A percentile compares a stretch with the other conserved stretches of the same genome.
phyloP scores from a whole-genome alignment of 352 stramenopile genomes.

The Blastocystis sp. region DNA sequence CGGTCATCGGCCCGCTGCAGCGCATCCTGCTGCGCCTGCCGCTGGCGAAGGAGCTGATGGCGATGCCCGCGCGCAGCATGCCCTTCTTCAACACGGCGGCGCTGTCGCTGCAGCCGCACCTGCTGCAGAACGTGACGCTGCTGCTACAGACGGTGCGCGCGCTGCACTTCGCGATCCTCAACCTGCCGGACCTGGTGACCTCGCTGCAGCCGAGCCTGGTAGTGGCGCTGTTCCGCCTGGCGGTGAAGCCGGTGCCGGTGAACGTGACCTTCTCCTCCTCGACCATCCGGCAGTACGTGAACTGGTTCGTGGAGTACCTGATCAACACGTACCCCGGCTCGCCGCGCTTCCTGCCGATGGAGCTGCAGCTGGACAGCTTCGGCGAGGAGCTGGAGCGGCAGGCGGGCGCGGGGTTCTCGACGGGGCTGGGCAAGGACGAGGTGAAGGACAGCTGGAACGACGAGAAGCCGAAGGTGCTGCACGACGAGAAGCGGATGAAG shows the following conservation, averaged over 20 bases:
- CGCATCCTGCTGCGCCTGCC: neutral
- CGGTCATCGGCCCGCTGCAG: neutral
- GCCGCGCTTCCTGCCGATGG: constrained; percentile 60
- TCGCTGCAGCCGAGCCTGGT: neutral
- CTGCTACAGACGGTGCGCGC: neutral
- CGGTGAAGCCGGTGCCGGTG: constrained; percentile 14
- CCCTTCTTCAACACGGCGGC: constrained; percentile 44
- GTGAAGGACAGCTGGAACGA: constrained; percentile 12
- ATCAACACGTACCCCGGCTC: constrained; percentile 68
- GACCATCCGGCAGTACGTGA: constrained; percentile 43
- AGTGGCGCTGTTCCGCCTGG: neutral
- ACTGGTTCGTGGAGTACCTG: constrained; percentile 68
- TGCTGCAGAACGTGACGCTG: constrained; percentile 11
- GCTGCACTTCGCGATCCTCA: constrained; percentile 26
- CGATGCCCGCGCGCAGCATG: constrained; percentile 20
- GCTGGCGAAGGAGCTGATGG: constrained; percentile 9
- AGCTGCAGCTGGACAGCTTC: constrained; percentile 12
- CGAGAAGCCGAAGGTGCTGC: neutral
- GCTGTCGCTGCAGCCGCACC: neutral
- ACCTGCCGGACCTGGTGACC: constrained; percentile 19
- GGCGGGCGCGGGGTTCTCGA: neutral
- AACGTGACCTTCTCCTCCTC: constrained; percentile 4
- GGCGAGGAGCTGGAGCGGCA: neutral
- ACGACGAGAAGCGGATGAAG: constrained; percentile 28
- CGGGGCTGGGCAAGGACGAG: constrained; percentile 34